Conservation (phyloP, 129 eudicot genomes). For the Ambrosia artemisiifolia region DNA sequence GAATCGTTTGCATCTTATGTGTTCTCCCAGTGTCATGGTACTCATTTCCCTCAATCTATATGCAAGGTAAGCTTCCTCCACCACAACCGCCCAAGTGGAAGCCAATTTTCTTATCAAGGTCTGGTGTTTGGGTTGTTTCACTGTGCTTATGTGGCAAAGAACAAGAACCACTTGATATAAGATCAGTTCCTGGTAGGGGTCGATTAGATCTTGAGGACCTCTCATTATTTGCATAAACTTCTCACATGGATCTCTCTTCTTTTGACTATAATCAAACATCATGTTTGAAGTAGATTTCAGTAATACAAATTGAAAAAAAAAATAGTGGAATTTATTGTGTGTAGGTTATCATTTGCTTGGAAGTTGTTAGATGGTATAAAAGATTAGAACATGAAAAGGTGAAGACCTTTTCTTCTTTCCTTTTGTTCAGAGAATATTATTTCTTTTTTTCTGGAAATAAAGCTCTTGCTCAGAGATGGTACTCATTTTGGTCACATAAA, state of each 20-base stretch:
- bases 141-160: too few relatives aligned
- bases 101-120: too few relatives aligned
- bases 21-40: too few relatives aligned
- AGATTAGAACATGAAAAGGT: constrained; percentile 2
- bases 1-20: too few relatives aligned
- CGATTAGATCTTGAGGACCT: constrained; percentile 14
- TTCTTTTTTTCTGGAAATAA: not conserved
- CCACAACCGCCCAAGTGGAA: too few relatives aligned
- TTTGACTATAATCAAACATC: constrained; percentile 3
- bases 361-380: not conserved
- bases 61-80: too few relatives aligned
- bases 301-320: not conserved
- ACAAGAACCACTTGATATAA: too few relatives aligned
- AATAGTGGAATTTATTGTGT: not conserved
- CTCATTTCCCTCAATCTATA: too few relatives aligned
- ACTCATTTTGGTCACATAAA: not conserved
- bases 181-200: not conserved
- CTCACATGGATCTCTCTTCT: constrained; percentile 19
- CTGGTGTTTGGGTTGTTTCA: too few relatives aligned
- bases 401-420: not conserved
- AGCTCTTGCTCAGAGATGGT: not conserved
- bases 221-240: constrained; percentile 17
- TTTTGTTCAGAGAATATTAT: constrained; percentile 17
- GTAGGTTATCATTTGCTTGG: not conserved
- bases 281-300: constrained; percentile 1